Evolutionary conservation across 208 protist genomes (phyloP), one percentile per base, ranked within the genome.

Genomic region (Trypanosoma cruzi): DNA sequence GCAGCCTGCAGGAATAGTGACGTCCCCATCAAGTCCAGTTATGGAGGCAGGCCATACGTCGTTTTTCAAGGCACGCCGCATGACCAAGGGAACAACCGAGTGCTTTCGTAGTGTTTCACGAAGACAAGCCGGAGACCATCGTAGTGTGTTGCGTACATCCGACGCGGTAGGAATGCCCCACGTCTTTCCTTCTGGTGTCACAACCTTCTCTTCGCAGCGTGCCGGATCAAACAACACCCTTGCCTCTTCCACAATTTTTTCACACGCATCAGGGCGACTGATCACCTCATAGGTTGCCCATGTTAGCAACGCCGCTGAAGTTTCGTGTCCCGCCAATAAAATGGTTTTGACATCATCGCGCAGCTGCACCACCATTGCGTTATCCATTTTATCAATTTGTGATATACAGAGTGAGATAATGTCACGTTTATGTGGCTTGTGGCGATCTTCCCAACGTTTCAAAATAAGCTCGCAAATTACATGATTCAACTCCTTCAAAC

Each of bases 341-440:
- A 95, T 90, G 48, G 92, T 97, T 78, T 97, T 95, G 32, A 95
- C 85, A 64, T 97, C 92, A 74, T 97, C 89, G 29, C 85, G 80
- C 31, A 97, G 85, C 58, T 91, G 81, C 54, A 71, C 49, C 18
- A 94, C 72, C 64, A 88, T 79, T 24, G 79, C 62, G 16, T 58
- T 61, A 72, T 88, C 70, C 48, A 91, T 70, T 29, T 80, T 53
- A 58, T 80, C 78, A 68, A 96, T 86, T 74, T 94, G 91, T 26
- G 84, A 85, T 79, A 96, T 91, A 77, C 88, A 96, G 32, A 94
- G 74, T 3, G 82, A 75, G 49, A 96, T 80, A 62, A 96, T 87
- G 56, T 95, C 87, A 66, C 76, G 70, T 61, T 84, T 77, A 24
- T 67, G 54, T 26, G 71, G 70, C 34, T 88, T 67, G 58, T 81